Percentiles rank a stretch among this genome's conserved stretches.
These are phyloP conservation scores for Sporothrix curviconia DNA, from an alignment of 2,329 filamentous ascomycete species.

Conservation along the genomic window DNA sequence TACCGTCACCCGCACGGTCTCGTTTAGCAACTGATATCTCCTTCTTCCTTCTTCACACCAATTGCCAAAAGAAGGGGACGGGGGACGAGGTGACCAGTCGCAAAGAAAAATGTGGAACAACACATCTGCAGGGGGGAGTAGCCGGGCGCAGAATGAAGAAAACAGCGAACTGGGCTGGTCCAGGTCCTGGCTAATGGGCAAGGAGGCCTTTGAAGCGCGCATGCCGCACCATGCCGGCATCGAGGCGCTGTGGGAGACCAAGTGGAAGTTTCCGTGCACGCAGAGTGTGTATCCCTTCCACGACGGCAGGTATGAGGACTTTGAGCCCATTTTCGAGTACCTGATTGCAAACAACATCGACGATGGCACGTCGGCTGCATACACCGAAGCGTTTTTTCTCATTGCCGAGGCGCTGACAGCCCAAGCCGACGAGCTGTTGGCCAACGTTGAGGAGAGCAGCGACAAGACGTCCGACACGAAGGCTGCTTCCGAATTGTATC, in stretches of 20 bases:
- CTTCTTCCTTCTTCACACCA: background rate
- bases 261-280: slow-evolving; percentile 62
- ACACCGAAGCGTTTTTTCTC: slow-evolving; percentile 58
- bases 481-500: slow-evolving; percentile 55
- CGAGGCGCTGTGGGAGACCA: slow-evolving; percentile 64
- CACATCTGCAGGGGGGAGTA: background rate
- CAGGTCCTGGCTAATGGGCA: slow-evolving; percentile 42
- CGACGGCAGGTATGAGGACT: slow-evolving; percentile 62
- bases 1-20: slow-evolving; percentile 26
- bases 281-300: slow-evolving; percentile 69
- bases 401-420: slow-evolving; percentile 50
- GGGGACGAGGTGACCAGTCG: background rate
- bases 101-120: background rate
- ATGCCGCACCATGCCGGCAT: slow-evolving; percentile 56
- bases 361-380: slow-evolving; percentile 58
- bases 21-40: slow-evolving; percentile 12
- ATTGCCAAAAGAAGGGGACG: background rate
- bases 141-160: background rate
- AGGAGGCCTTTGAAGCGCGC: slow-evolving; percentile 34
- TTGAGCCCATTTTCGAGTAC: slow-evolving; percentile 60
- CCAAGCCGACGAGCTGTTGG: slow-evolving; percentile 37
- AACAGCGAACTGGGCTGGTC: slow-evolving; percentile 8
- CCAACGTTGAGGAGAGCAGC: slow-evolving; percentile 23
- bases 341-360: slow-evolving; percentile 56
- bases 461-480: slow-evolving; percentile 29